These are phyloP conservation scores for Fusarium oxysporum DNA, from an alignment of 2,329 filamentous ascomycete species.

Conservation along the genomic window DNA sequence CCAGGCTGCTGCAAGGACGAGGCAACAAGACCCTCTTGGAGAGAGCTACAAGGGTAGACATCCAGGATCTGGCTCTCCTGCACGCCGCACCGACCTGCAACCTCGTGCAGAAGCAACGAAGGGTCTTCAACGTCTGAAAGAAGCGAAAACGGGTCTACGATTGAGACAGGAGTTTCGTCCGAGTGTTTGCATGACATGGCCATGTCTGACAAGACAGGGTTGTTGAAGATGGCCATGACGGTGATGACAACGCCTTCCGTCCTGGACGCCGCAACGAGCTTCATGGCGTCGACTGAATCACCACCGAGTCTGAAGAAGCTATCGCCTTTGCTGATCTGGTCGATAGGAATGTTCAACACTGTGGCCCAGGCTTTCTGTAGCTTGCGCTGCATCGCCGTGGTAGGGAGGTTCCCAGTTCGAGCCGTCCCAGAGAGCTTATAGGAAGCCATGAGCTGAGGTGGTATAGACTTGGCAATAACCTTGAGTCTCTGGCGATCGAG, in stretches of 20 bases:
- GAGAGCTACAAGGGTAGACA: conserved; percentile 31
- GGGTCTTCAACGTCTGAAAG: background rate
- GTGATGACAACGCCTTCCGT: conserved; percentile 22
- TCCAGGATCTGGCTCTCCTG: conserved; percentile 17
- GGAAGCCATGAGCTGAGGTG: background rate
- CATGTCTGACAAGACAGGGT: conserved; percentile 27
- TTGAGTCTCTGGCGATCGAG: conserved; percentile 56
- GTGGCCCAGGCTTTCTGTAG: conserved; percentile 42
- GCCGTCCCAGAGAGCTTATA: conserved; percentile 31
- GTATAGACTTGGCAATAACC: conserved; percentile 15
- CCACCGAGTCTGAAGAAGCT: conserved; percentile 60
- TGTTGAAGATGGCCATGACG: conserved; percentile 30
- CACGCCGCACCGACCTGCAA: conserved; percentile 22
- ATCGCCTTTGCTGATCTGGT: conserved; percentile 37
- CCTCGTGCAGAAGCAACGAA: conserved; percentile 13
- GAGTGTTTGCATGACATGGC: conserved; percentile 2
- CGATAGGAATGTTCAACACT: background rate
- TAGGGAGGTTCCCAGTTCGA: conserved; percentile 48
- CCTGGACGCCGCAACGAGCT: conserved; percentile 34
- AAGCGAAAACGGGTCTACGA: conserved; percentile 6
- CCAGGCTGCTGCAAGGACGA: conserved; percentile 32
- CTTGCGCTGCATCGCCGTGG: conserved; percentile 51
- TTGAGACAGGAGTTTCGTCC: background rate
- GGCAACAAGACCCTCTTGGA: conserved; percentile 37
- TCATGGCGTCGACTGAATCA: conserved; percentile 45